Evolutionary conservation across 352 stramenopile species (phyloP), one percentile per base, ranked within the genome.

Genomic region (Pythium rhizo-oryzae): DNA sequence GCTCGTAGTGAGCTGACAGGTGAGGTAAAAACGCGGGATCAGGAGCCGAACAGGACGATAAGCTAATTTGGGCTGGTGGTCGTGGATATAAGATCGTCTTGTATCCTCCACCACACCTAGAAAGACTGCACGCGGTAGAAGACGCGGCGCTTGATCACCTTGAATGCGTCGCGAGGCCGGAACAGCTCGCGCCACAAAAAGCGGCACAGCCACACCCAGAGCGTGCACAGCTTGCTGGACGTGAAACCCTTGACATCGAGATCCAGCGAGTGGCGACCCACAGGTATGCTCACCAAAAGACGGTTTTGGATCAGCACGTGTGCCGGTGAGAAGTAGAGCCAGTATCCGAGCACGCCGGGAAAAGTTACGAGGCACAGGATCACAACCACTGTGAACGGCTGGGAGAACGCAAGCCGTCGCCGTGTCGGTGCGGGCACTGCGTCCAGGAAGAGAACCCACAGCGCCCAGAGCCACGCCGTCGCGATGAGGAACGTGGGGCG

Each of bases 381-480:
- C 53, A 46, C 28, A 16, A 59, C 1, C 53, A 46, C 28, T 30
- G 21, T 13, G 15, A 43, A 43, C 11, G 33, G 28, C 9, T 33
- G 15, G 23, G 15, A 47, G 53, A 47, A 46, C 9, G 8, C 53
- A 30, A 59, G 53, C 6, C 53, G 53, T 5, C n/a, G 12, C 19
- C 53, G 30, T 1, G 53, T 46, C 53, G n/a, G 8, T 16, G 53
- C 24, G 0, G 53, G 30, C 28, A 59, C 19, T 5, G 53, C 53
- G 18, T 59, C 53, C 28, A 59, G 23, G 30, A 41, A 59, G 1
- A 59, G 4, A 8, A 44, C 18, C 53, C 53, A 59, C 18, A 44
- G 28, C 16, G 28, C 18, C 53, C 53, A 59, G 3, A 59, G 30
- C 53, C 53, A 59, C 2, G 53, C 53, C 9, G 53, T 46, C 28